phyloP scores from a whole-genome alignment of 2,329 filamentous ascomycete species.

The Nigrograna mackinnonii region DNA sequence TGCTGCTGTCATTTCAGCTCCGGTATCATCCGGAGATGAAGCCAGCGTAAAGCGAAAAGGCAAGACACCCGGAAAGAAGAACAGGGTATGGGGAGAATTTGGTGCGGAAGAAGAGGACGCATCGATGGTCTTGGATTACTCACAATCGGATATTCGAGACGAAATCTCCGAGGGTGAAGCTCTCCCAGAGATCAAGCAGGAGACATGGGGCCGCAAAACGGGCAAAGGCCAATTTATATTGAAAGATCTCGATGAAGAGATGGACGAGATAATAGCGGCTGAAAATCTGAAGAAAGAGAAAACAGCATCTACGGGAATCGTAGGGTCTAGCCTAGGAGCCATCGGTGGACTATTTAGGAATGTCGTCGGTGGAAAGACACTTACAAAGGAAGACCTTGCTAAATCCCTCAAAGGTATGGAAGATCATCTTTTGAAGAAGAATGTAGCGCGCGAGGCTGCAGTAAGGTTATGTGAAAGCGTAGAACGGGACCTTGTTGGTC shows the following conservation, averaged over 20 bases:
- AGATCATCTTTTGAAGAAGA: conserved; percentile 91
- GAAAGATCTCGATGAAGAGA: conserved; percentile 90
- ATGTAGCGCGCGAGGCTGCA: conserved; percentile 92
- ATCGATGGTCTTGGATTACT: conserved; percentile 84
- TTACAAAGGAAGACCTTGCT: conserved; percentile 86
- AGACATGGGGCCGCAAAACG: conserved; percentile 83
- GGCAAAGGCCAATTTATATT: conserved; percentile 91
- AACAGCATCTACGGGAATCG: conserved; percentile 54
- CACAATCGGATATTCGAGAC: conserved; percentile 60
- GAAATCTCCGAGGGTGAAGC: conserved; percentile 57
- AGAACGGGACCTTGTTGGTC: conserved; percentile 83
- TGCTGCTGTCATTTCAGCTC: conserved; percentile 56
- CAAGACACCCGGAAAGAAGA: conserved; percentile 74
- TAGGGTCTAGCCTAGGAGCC: conserved; percentile 78
- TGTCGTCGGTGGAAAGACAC: conserved; percentile 88
- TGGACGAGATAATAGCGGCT: conserved; percentile 82
- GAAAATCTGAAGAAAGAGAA: conserved; percentile 64
- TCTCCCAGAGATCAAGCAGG: conserved; percentile 75
- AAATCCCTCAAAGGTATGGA: conserved; percentile 97
- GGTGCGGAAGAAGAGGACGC: conserved; percentile 86
- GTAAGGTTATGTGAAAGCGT: conserved; percentile 89
- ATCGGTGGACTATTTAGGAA: conserved; percentile 91
- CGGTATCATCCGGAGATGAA: conserved; percentile 85
- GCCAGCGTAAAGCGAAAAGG: conserved; percentile 58
- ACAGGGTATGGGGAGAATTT: conserved; percentile 89